A percentile compares a stretch with the other conserved stretches of the same genome.
phyloP scores from a whole-genome alignment of 164 flowering plant species.

The Stephania cephalantha region DNA sequence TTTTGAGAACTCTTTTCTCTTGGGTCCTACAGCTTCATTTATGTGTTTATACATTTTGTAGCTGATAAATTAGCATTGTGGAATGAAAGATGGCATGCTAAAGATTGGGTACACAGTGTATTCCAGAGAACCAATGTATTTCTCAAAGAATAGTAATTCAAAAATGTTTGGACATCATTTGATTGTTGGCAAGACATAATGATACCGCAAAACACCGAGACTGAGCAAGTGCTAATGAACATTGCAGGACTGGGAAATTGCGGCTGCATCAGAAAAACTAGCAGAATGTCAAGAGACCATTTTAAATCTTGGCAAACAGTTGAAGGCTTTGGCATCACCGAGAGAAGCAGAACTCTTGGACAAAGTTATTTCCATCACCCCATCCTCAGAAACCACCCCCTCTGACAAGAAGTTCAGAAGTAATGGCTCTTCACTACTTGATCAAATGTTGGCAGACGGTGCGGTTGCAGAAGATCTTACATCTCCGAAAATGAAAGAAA shows the following conservation, averaged over 20 bases:
- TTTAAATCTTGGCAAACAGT: slow-evolving; percentile 49
- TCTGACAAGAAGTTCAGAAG: slow-evolving; percentile 20
- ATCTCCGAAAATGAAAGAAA: slow-evolving; percentile 37
- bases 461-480: slow-evolving; percentile 21
- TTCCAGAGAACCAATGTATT: too few relatives aligned
- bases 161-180: too few relatives aligned
- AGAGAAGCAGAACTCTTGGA: slow-evolving; percentile 29
- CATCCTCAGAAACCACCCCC: slow-evolving; percentile 3
- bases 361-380: slow-evolving; percentile 23
- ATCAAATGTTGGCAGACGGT: slow-evolving; percentile 54
- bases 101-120: too few relatives aligned
- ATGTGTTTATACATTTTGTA: too few relatives aligned
- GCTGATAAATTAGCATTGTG: too few relatives aligned
- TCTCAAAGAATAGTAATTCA: too few relatives aligned
- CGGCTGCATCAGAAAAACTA: slow-evolving; percentile 59
- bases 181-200: too few relatives aligned
- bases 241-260: slow-evolving; percentile 72
- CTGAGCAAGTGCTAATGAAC: slow-evolving; percentile 3
- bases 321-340: slow-evolving; percentile 50
- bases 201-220: not conserved
- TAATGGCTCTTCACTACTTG: slow-evolving; percentile 55
- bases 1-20: too few relatives aligned
- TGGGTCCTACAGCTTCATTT: too few relatives aligned
- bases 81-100: too few relatives aligned
- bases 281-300: slow-evolving; percentile 63